These are phyloP conservation scores for Yamadazyma diospyri DNA, from an alignment of 1,139 yeast species.

Conservation along the genomic window DNA sequence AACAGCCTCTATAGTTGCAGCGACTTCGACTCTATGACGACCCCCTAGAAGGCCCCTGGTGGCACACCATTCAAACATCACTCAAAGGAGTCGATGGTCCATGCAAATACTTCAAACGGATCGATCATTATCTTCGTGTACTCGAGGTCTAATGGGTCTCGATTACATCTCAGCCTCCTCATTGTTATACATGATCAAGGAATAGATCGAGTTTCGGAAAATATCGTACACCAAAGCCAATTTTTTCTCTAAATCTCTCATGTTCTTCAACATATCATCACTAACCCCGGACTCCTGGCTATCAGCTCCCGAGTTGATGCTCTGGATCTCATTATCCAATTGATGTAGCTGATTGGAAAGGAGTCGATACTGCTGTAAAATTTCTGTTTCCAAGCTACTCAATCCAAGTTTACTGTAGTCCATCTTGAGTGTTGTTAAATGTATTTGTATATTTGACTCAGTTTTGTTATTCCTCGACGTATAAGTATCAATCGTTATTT, in stretches of 20 bases:
- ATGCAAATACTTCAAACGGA: too few species aligned
- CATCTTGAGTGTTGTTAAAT: slow-evolving; percentile 7
- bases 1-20: too few species aligned
- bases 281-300: slow-evolving; percentile 3
- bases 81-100: too few species aligned
- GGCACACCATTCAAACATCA: too few species aligned
- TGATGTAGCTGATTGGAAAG: slow-evolving; percentile 40
- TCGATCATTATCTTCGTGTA: too few species aligned
- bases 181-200: slow-evolving; percentile 4
- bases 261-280: slow-evolving; percentile 40
- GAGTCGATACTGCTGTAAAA: slow-evolving; percentile 45
- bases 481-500: too few species aligned
- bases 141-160: too few species aligned
- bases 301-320: slow-evolving; percentile 1
- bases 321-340: slow-evolving; percentile 30
- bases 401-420: slow-evolving; percentile 33
- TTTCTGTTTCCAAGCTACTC: slow-evolving; percentile 35
- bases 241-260: slow-evolving; percentile 59
- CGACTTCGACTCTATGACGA: too few species aligned
- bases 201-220: slow-evolving; percentile 59
- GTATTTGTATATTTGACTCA: too few species aligned
- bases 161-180: slow-evolving; percentile 6
- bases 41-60: too few species aligned
- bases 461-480: too few species aligned
- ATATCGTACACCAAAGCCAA: slow-evolving; percentile 63